These are phyloP conservation scores for Leptographium wingfieldii DNA, from an alignment of 2,329 filamentous ascomycete genomes.

Conservation along the genomic window DNA sequence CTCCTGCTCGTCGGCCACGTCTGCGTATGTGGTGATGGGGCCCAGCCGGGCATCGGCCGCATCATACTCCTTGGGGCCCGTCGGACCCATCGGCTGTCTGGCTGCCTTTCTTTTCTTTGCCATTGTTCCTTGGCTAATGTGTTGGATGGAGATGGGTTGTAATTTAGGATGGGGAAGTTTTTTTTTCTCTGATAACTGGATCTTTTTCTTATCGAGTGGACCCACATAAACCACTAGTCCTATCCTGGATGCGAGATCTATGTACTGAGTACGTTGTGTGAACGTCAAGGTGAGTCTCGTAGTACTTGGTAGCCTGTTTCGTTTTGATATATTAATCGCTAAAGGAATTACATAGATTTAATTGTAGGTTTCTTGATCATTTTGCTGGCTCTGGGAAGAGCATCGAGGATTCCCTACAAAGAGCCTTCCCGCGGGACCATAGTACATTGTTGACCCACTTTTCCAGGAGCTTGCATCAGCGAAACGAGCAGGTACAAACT, in stretches of 20 bases:
- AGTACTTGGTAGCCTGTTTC: no score
- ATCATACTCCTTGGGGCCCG: conserved; percentile 42
- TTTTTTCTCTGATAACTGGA: neutral
- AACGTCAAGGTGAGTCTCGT: no score
- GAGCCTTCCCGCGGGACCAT: neutral
- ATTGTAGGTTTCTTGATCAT: neutral
- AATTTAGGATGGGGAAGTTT: neutral
- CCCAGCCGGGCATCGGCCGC: conserved; percentile 48
- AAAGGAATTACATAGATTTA: no score
- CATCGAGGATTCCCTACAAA: neutral
- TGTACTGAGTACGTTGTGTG: no score
- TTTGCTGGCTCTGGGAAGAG: neutral
- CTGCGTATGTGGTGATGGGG: conserved; percentile 52
- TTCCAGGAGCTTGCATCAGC: neutral
- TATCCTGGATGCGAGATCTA: neutral
- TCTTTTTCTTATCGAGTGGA: neutral
- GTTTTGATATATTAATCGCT: no score
- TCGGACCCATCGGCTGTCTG: conserved; percentile 29
- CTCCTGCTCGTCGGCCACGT: conserved; percentile 88
- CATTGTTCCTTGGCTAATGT: conserved; percentile 27
- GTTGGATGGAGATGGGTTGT: neutral
- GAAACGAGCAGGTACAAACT: neutral
- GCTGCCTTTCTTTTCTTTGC: conserved; percentile 60
- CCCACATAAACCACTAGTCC: neutral
- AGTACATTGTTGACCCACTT: neutral